A percentile compares a stretch with the other conserved stretches of the same genome.
phyloP scores from a whole-genome alignment of 306 rosid genomes.

The Leucaena leucocephala region DNA sequence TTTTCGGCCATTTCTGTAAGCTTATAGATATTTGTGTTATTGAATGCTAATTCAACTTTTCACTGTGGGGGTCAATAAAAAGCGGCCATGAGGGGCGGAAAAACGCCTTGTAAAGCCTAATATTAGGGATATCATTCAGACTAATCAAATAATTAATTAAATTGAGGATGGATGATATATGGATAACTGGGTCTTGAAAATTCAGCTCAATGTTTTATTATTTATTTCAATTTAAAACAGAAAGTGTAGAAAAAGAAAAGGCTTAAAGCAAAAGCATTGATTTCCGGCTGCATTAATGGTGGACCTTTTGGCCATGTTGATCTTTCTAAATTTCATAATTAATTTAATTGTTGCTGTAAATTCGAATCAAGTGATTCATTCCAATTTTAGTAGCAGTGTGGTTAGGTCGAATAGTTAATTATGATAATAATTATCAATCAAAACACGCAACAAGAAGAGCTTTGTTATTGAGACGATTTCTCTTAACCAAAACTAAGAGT shows the following conservation, averaged over 20 bases:
- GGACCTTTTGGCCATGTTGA: not conserved
- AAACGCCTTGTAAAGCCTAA: not conserved
- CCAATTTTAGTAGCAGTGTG: no score
- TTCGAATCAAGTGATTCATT: not conserved
- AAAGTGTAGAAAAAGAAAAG: not conserved
- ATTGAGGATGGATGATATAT: not conserved
- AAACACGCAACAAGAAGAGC: not conserved
- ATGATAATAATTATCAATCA: no score
- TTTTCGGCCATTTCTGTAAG: not conserved
- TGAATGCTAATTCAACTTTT: slow-evolving; percentile 8
- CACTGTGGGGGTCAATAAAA: slow-evolving; percentile 26
- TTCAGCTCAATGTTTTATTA: not conserved
- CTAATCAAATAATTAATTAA: not conserved
- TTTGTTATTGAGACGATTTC: no score
- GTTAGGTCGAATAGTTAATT: not conserved
- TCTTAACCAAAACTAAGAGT: no score
- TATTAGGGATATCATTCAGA: not conserved
- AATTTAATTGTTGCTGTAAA: not conserved
- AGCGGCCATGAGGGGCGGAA: not conserved
- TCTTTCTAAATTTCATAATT: not conserved
- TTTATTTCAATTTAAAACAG: not conserved
- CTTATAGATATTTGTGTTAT: not conserved
- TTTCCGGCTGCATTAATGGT: not conserved
- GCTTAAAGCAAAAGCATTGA: not conserved
- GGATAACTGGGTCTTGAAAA: not conserved